Evolutionary conservation across 768 basidiomycete genomes (phyloP).

Genomic region (Exidia glandulosa): DNA sequence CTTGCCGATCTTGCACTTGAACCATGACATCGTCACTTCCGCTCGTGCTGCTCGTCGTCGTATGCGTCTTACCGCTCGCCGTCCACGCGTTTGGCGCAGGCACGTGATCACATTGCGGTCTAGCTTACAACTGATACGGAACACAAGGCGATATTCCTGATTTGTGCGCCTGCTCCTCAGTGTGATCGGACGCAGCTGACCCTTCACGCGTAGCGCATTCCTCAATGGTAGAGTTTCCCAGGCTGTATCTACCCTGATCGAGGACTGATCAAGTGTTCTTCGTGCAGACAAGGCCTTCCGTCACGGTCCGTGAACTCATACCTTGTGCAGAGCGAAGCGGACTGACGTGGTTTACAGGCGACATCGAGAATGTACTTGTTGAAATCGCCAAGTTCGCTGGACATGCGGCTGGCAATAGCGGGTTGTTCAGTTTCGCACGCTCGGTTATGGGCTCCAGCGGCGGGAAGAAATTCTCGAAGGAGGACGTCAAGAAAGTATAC

Average conservation of each 20-base stretch:
- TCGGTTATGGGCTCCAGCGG: conserved; percentile 35
- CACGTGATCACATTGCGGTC: neutral
- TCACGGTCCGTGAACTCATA: neutral
- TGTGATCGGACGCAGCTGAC: neutral
- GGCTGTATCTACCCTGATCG: neutral
- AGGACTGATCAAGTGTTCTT: neutral
- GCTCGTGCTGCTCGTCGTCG: neutral
- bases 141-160: conserved; percentile 65
- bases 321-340: neutral
- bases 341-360: conserved; percentile 28
- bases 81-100: conserved; percentile 1
- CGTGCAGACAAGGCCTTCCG: neutral
- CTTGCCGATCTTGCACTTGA: neutral
- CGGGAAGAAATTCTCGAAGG: conserved; percentile 48
- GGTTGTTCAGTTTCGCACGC: conserved; percentile 41
- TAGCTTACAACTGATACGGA: conserved; percentile 11
- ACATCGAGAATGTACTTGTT: conserved; percentile 59
- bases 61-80: neutral
- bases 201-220: conserved; percentile 27
- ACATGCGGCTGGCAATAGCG: conserved; percentile 27
- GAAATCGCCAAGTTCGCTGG: conserved; percentile 46
- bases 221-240: conserved; percentile 32
- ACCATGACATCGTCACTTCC: neutral
- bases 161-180: conserved; percentile 19
- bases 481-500: conserved; percentile 59